A percentile compares a stretch with the other conserved stretches of the same genome.
phyloP scores from a whole-genome alignment of 2,329 filamentous ascomycete genomes.

The Purpureocillium lavendulum region DNA sequence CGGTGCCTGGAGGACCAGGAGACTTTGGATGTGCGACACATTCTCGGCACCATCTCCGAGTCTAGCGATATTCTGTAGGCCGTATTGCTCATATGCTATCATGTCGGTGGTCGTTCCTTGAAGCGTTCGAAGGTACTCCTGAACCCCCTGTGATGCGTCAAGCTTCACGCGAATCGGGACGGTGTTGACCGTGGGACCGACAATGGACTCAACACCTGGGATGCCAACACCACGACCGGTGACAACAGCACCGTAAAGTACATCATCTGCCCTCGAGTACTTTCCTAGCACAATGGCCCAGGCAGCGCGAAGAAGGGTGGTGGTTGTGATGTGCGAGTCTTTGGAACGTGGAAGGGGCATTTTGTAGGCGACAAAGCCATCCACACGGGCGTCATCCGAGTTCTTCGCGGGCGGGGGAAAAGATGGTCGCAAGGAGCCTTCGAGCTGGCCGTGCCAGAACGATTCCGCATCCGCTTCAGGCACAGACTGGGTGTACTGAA shows the following conservation, averaged over 20 bases:
- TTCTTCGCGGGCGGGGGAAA: not conserved
- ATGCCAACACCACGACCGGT: not conserved
- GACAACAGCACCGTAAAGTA: not conserved
- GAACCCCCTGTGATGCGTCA: not conserved
- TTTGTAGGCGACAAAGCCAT: not conserved
- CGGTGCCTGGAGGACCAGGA: not conserved
- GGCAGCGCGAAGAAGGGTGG: conserved; percentile 30
- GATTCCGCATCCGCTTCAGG: not conserved
- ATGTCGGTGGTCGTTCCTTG: not conserved
- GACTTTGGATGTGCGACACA: not conserved
- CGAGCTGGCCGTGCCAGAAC: not conserved
- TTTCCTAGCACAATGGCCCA: conserved; percentile 28
- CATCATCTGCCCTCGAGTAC: not conserved
- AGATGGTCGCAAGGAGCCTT: not conserved
- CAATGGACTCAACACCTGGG: not conserved
- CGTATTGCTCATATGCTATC: not conserved
- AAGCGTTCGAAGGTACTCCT: not conserved
- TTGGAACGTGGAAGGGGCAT: not conserved
- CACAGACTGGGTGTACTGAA: not conserved
- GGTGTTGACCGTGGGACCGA: not conserved
- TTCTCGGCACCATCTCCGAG: not conserved
- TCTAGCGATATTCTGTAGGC: not conserved
- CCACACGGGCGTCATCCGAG: not conserved
- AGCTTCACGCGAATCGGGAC: not conserved
- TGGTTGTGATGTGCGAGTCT: conserved; percentile 8